phyloP scores from a whole-genome alignment of 352 stramenopile genomes.

The Phytophthora pini region DNA sequence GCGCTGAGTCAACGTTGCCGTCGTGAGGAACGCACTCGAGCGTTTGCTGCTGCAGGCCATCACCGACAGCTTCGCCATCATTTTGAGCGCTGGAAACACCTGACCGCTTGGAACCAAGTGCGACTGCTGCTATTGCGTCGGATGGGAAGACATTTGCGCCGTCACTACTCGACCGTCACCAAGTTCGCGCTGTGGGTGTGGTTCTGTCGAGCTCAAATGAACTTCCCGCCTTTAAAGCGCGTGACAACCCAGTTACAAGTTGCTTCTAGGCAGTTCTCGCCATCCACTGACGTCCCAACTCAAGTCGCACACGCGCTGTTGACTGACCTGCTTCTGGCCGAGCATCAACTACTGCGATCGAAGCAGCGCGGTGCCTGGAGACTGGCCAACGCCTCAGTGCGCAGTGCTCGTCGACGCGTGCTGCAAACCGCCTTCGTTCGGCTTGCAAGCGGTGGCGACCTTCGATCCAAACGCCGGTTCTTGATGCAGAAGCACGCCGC shows the following conservation, averaged over 20 bases:
- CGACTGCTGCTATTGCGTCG: constrained; percentile 12
- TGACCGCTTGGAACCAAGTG: background rate
- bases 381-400: constrained; percentile 16
- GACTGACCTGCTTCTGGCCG: constrained; percentile 17
- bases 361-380: constrained; percentile 28
- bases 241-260: constrained; percentile 22
- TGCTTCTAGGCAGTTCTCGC: constrained; percentile 16
- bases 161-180: constrained; percentile 24
- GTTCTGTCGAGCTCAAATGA: constrained; percentile 34
- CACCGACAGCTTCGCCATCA: constrained; percentile 8
- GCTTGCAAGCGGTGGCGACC: constrained; percentile 2
- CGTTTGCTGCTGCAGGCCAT: background rate
- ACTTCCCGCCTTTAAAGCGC: constrained; percentile 6
- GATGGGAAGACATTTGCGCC: constrained; percentile 35
- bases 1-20: background rate
- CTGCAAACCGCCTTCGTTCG: constrained; percentile 27
- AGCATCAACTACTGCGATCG: constrained; percentile 14
- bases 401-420: constrained; percentile 9
- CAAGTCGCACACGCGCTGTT: constrained; percentile 20
- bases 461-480: constrained; percentile 4
- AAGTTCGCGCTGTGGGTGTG: constrained; percentile 58
- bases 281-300: constrained; percentile 14
- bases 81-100: constrained; percentile 23
- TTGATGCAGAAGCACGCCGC: constrained; percentile 18
- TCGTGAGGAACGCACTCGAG: constrained; percentile 3